phyloP scores from a whole-genome alignment of 2,329 filamentous ascomycete genomes.

The Hypoxylon sp. region DNA sequence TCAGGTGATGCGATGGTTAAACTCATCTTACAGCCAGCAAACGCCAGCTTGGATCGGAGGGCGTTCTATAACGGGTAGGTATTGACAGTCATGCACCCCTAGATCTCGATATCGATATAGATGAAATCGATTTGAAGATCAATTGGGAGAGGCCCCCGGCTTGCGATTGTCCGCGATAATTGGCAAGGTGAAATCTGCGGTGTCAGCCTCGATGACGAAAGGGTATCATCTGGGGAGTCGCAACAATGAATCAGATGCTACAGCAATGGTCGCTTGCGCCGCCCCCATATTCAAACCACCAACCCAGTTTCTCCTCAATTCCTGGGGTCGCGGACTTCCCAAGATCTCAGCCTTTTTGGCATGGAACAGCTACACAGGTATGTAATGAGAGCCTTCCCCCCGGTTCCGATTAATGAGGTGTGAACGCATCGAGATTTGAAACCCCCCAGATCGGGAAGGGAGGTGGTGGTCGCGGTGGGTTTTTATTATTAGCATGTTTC shows the following conservation, averaged over 20 bases:
- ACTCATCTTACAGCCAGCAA: not conserved
- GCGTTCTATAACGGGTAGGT: constrained; percentile 22
- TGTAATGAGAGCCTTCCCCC: constrained; percentile 5
- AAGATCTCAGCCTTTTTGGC: constrained; percentile 19
- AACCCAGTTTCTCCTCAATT: constrained; percentile 18
- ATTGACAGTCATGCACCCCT: constrained; percentile 36
- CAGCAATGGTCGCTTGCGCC: constrained; percentile 16
- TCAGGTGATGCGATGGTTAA: constrained; percentile 17
- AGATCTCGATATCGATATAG: constrained; percentile 37
- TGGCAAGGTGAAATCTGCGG: constrained; percentile 1
- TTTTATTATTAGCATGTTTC: constrained; percentile 33
- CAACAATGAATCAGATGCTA: constrained; percentile 25
- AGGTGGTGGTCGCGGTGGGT: constrained; percentile 12
- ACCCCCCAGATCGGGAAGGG: constrained; percentile 28
- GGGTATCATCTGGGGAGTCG: constrained; percentile 11
- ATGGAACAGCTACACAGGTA: constrained; percentile 1
- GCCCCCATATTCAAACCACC: constrained; percentile 12
- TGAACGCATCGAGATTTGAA: constrained; percentile 38
- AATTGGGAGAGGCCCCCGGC: constrained; percentile 7
- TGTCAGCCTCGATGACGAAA: constrained; percentile 43
- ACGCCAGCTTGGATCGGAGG: constrained; percentile 11
- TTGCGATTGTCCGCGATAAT: constrained; percentile 14
- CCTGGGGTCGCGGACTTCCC: constrained; percentile 19
- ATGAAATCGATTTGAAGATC: constrained; percentile 6
- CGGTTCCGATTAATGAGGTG: constrained; percentile 33